Base-by-base conservation (phyloP, 2,329 filamentous ascomycete species). In the Phaeosphaeriaceae sp. region DNA sequence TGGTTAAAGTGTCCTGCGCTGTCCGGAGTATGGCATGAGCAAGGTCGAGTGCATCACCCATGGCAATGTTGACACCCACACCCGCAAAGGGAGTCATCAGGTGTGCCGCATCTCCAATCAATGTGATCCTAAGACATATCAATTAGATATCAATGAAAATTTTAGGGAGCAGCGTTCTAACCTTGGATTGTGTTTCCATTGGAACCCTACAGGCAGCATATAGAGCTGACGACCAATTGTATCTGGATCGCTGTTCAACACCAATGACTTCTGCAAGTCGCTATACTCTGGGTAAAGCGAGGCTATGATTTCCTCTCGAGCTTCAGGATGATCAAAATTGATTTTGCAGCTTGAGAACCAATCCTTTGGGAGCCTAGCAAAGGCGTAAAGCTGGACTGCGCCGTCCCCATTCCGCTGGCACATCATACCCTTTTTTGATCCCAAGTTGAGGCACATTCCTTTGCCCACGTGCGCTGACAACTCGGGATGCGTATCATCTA, bases 121-220 rank as follows among this genome's bases (percentile, higher is more conserved):
- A 1, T 80, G 80, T 1, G 77, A 76, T 82, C 83, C 83, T 23
- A 83, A 58, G 62, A 85, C 82, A 5, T 83, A 82, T 0, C 83
- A 79, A 56, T 86, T 82, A n/a, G 83, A 83, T 21, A 85, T 72
- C 18, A 83, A 57, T 0, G 83, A 83, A 3, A 79, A 57, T 7
- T 0, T 81, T 68, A n/a, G 32, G n/a, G 70, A 35, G 79, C 6
- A 11, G 6, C 23, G 3, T 26, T 74, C 40, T 12, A 26, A 43
- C 40, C 40, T 32, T 32, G 33, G 40, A 16, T 55, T 53, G 44
- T 73, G 67, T 12, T 60, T 38, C 72, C 72, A 76, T 3, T 32
- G 33, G 41, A 65, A 57, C 1, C 72, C 73, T 2, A 73, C 58
- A 0, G 73, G 71, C 1, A 76, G 62, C 68, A 74, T 76, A 55